Base-by-base conservation (phyloP, 495 filamentous ascomycete genomes). In the Rostrohypoxylon terebratum region DNA sequence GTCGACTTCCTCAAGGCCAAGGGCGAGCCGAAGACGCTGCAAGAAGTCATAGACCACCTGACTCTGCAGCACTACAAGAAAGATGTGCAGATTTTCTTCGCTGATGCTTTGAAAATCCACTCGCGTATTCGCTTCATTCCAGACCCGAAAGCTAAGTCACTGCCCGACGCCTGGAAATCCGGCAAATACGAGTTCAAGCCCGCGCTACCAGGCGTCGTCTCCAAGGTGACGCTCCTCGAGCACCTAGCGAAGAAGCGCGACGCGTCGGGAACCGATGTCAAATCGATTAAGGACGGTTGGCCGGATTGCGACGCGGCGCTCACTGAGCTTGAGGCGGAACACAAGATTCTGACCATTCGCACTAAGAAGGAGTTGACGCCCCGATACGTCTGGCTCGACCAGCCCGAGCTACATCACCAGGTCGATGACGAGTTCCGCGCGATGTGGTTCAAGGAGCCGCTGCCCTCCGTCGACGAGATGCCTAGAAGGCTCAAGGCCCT, bases 281-380 rank as follows among this genome's bases (percentile, higher is more conserved):
- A 92, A 76, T 93, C 97, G 64, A 85, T 99, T 28, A 94, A 95
- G 78, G 96, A 99, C 75, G 96, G 96, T 28, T 99, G 96, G 96
- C 88, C 90, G 5, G 90, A 90, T 66, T 94, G 92, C 68, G 88
- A 93, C 48, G 87, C 90, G 14, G 86, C 91, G 1, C 92, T 99
- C 80, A 87, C 88, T 65, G 84, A 88, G 71, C 82, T 98, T 62
- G 96, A 98, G 84, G 80, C 79, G 18, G 88, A 91, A 72, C 90
- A 93, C 61, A 90, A 91, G 81, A 83, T 98, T 11, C 83, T 98
- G 18, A 92, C 97, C 14, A 91, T 91, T 28, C 87, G 94, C 42
- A 94, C 94, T 63, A 97, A 96, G 84, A 98, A 98, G 81, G 96
- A 98, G 75, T 90, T 93, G 70, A 87, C 90, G 70, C 87, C 94